Conservation (phyloP, 1,284 basidiomycete species). For the Lignosus rhinocerotis region DNA sequence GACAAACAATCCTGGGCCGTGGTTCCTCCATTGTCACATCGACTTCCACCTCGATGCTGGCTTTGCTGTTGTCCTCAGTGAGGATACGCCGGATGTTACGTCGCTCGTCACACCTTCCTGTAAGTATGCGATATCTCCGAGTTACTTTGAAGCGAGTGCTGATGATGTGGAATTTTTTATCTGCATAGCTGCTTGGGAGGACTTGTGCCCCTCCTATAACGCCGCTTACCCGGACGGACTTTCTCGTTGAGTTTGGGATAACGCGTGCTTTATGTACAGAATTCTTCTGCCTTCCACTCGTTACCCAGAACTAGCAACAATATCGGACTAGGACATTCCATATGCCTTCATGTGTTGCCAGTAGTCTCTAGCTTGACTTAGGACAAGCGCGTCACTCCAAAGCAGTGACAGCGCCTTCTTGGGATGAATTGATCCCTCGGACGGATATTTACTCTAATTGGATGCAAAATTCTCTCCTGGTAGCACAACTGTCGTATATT, state of each 20-base stretch:
- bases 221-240: background rate
- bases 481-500: no score
- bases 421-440: no score
- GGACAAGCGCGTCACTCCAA: no score
- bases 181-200: background rate
- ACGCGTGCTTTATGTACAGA: no score
- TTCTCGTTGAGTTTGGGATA: background rate
- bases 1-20: constrained; percentile 24
- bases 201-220: background rate
- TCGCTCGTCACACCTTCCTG: background rate
- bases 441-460: no score
- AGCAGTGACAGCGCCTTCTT: no score
- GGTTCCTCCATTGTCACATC: constrained; percentile 25
- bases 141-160: background rate
- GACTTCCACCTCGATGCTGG: constrained; percentile 28
- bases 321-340: no score
- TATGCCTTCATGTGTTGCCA: no score
- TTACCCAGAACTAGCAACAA: no score
- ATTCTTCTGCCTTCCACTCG: no score
- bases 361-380: no score
- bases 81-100: constrained; percentile 18
- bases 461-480: no score
- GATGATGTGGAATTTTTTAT: background rate
- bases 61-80: constrained; percentile 26
- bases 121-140: background rate